Base-by-base conservation (phyloP, 352 stramenopile species). In the Globisporangium echinulatum region DNA sequence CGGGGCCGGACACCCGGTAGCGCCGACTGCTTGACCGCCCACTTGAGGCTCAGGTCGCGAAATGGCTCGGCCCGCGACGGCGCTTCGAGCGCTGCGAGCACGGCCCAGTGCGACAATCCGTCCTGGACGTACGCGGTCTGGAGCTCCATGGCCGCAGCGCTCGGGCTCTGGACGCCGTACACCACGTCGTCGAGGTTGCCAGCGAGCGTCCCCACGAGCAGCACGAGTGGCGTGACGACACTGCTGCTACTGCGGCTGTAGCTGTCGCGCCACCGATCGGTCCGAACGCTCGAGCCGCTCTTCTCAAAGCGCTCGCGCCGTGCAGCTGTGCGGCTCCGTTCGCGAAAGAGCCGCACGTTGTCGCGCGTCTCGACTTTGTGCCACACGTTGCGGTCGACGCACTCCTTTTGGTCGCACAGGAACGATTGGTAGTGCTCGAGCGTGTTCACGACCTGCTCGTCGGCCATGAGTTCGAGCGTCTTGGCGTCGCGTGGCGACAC, bases 121-220 rank as follows among this genome's bases (percentile, higher is more conserved):
- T 85, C 79, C 6, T 82, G 63, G 44, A 84, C 64, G 63, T 84
- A 82, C 9, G 76, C 71, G 17, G 72, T 74, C 52, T 83, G 74
- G 57, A 86, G 72, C 56, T 75, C 70, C 74, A 85, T 82, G 48
- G 62, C 64, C 39, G 77, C 76, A 44, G 72, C 56, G 48, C 72
- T 79, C 39, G 69, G 70, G 25, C 42, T 56, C 39, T 52, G 17
- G 17, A 61, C 33, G 33, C 58, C 54, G 44, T 59, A 66, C 19
- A 69, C 33, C 36, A 60, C 48, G 38, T 69, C 63, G 36, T 69
- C 63, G 1, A 69, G 47, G 37, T 54, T 66, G n/a, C 58, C 63
- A 4, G 48, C 42, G 46, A 69, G 40, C 43, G 39, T 66, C 13
- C 63, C 63, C 9, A 63, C 58, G 50, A 63, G 42, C 49, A 63